Base-by-base conservation (phyloP, 352 stramenopile species). In the Pythium guiyangense region DNA sequence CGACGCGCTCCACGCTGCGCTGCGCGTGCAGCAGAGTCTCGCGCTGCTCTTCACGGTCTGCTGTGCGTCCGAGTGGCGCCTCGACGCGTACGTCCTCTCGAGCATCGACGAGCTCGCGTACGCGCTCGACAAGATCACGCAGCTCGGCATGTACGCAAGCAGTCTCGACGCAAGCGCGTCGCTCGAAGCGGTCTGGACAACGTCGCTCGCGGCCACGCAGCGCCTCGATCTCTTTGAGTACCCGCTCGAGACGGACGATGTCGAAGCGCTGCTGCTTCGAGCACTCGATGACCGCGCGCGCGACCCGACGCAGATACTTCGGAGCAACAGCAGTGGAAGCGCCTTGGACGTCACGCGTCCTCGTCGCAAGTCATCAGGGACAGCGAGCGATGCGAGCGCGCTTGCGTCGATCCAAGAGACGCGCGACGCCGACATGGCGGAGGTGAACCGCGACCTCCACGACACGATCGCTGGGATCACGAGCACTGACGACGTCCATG, bases 61-160 rank as follows among this genome's bases (percentile, higher is more conserved):
- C 15, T 52, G 60, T 27, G 54, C 63, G 27, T 78, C 54, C 15
- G 68, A 77, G 25, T 84, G 74, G 71, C 50, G 66, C 1, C 43
- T 84, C 4, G 27, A 61, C 2, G 58, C 73, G 17, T 58, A 69
- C 25, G 48, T 52, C 17, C 20, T 73, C 5, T 56, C 26, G 15
- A 72, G 48, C n/a, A 60, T 78, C 26, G 71, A 81, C 25, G 74
- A 84, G 26, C 62, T 81, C 18, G 58, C 80, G 43, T 84, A 79
- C 40, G 54, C 57, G 5, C 62, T 84, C 10, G 74, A 84, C 53
- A 84, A 79, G 49, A 67, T 64, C 15, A 51, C 74, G 51, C 57
- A 64, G 12, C 59, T 66, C 14, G 54, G 46, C 6, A 17, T 57
- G n/a, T 54, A 43, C 29, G 56, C 63, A 20, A 50, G 27, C 14